These are phyloP conservation scores for Thielaviopsis punctulata DNA, from an alignment of 2,329 filamentous ascomycete genomes.

Conservation along the genomic window DNA sequence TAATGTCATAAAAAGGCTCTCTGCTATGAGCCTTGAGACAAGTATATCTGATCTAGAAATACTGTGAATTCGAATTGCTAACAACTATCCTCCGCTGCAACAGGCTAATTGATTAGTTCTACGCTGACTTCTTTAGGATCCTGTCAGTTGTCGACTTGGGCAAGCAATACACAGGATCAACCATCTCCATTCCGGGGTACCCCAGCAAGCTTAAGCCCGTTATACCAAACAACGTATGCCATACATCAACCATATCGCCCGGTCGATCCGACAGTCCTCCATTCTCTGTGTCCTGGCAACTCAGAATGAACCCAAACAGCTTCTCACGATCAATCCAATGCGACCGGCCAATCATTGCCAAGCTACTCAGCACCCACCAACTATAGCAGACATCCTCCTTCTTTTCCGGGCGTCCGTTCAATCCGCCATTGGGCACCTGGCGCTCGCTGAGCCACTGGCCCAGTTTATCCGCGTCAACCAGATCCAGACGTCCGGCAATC, in stretches of 20 bases:
- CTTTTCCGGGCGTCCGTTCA: conserved; percentile 93
- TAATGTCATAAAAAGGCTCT: too few relatives aligned
- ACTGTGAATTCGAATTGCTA: too few relatives aligned
- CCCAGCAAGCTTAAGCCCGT: conserved; percentile 74
- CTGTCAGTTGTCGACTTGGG: conserved; percentile 48
- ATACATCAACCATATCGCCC: conserved; percentile 91
- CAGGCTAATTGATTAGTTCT: neutral
- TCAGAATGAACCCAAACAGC: conserved; percentile 65
- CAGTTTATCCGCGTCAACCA: conserved; percentile 67
- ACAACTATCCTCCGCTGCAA: too few relatives aligned
- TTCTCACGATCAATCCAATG: conserved; percentile 87
- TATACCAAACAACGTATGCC: conserved; percentile 81
- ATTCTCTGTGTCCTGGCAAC: conserved; percentile 67
- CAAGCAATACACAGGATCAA: conserved; percentile 81
- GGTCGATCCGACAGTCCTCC: conserved; percentile 84
- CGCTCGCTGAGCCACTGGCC: conserved; percentile 86
- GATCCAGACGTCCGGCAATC: conserved; percentile 59
- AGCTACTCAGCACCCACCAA: conserved; percentile 92
- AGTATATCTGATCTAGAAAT: too few relatives aligned
- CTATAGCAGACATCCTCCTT: conserved; percentile 94
- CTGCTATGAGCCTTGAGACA: too few relatives aligned
- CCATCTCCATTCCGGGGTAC: conserved; percentile 56
- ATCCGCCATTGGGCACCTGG: conserved; percentile 68
- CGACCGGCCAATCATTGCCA: conserved; percentile 71
- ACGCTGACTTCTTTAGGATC: conserved; percentile 17